These are phyloP conservation scores for Tricharina praecox DNA, from an alignment of 495 filamentous ascomycete species.

Conservation along the genomic window DNA sequence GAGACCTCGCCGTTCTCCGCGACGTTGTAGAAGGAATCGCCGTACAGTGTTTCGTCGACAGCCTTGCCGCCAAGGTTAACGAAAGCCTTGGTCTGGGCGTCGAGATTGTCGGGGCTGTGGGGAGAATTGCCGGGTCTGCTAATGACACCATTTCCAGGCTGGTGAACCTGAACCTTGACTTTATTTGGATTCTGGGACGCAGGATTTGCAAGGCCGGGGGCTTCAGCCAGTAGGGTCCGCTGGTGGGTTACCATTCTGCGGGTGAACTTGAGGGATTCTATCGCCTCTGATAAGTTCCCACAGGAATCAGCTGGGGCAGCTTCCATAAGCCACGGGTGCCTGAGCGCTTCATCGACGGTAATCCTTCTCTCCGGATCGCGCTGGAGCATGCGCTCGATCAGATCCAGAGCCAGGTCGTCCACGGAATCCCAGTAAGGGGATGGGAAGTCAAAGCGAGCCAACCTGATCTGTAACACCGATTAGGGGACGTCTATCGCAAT, in stretches of 20 bases:
- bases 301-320: slow-evolving; percentile 58
- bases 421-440: slow-evolving; percentile 96
- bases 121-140: slow-evolving; percentile 14
- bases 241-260: slow-evolving; percentile 64
- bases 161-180: slow-evolving; percentile 16
- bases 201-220: slow-evolving; percentile 43
- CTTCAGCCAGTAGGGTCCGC: slow-evolving; percentile 56
- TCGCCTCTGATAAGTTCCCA: slow-evolving; percentile 71
- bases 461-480: slow-evolving; percentile 48
- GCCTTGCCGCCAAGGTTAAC: slow-evolving; percentile 24
- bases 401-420: slow-evolving; percentile 71
- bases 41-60: slow-evolving; percentile 14
- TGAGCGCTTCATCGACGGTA: slow-evolving; percentile 74
- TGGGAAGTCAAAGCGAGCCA: slow-evolving; percentile 80
- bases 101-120: slow-evolving; percentile 2
- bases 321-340: slow-evolving; percentile 74
- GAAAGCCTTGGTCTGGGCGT: slow-evolving; percentile 22
- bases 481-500: neutral
- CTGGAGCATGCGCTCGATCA: slow-evolving; percentile 89
- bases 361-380: slow-evolving; percentile 69
- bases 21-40: neutral
- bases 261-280: slow-evolving; percentile 67
- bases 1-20: too few relatives aligned
- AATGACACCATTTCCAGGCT: slow-evolving; percentile 15
- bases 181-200: slow-evolving; percentile 53